Evolutionary conservation across 2,329 filamentous ascomycete genomes (phyloP).

Genomic region (Calonectria multiphialidica): DNA sequence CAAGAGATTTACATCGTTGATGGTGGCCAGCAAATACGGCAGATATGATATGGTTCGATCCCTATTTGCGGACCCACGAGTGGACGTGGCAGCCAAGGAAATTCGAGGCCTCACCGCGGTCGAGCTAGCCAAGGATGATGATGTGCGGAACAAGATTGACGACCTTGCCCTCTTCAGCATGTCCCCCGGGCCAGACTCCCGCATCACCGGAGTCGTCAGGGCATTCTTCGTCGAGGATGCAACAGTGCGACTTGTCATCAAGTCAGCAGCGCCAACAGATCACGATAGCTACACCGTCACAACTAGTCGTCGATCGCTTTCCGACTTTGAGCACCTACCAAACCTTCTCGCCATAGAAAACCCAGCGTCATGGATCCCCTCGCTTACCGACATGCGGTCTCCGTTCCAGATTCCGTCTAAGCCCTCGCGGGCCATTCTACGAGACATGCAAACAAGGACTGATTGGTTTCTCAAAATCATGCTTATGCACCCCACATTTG

Average conservation of each 20-base stretch:
- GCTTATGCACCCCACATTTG: slow-evolving; percentile 89
- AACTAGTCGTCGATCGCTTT: slow-evolving; percentile 87
- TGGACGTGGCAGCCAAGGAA: slow-evolving; percentile 88
- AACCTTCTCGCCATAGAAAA: slow-evolving; percentile 88
- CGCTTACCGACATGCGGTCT: slow-evolving; percentile 80
- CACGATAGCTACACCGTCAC: slow-evolving; percentile 91
- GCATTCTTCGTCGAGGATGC: slow-evolving; percentile 98
- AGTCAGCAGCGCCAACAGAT: slow-evolving; percentile 89
- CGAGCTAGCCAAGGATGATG: slow-evolving; percentile 97
- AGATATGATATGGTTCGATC: slow-evolving; percentile 92
- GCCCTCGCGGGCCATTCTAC: slow-evolving; percentile 86
- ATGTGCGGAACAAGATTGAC: slow-evolving; percentile 95
- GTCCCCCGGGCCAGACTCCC: slow-evolving; percentile 77
- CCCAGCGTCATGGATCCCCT: slow-evolving; percentile 94
- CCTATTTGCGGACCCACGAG: slow-evolving; percentile 87
- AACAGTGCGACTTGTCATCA: slow-evolving; percentile 91
- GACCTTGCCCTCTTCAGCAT: slow-evolving; percentile 89
- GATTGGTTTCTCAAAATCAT: slow-evolving; percentile 91
- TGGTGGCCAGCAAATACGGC: slow-evolving; percentile 99
- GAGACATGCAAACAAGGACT: slow-evolving; percentile 87
- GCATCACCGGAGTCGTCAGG: slow-evolving; percentile 92
- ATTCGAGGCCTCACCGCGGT: slow-evolving; percentile 91
- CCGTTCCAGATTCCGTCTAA: slow-evolving; percentile 95
- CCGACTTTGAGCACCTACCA: slow-evolving; percentile 92
- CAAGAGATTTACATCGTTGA: slow-evolving; percentile 92